Percentiles rank a stretch among this genome's conserved stretches.
Evolutionary conservation across 1,284 basidiomycete species (phyloP).

Genomic region (Cryptococcus sp.): DNA sequence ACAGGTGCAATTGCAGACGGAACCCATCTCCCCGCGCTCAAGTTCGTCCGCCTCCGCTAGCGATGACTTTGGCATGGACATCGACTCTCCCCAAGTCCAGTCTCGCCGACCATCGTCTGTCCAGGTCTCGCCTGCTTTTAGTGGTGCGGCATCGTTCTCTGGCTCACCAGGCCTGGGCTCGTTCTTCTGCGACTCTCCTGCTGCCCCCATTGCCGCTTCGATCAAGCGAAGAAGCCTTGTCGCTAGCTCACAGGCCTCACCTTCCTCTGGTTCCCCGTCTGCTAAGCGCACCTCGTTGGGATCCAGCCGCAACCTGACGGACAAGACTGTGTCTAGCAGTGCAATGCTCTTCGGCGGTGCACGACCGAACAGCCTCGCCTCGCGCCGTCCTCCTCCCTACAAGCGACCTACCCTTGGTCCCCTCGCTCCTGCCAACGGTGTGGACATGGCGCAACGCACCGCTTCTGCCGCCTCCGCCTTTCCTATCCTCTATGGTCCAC

Average conservation of each 20-base stretch:
- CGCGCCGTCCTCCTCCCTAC: slow-evolving; percentile 27
- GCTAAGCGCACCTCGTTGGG: slow-evolving; percentile 42
- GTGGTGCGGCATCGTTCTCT: slow-evolving; percentile 23
- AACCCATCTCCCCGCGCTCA: slow-evolving; percentile 21
- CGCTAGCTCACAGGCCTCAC: slow-evolving; percentile 44
- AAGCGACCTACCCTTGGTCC: slow-evolving; percentile 37
- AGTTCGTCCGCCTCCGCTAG: slow-evolving; percentile 10
- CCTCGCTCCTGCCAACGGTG: slow-evolving; percentile 17
- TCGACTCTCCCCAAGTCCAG: slow-evolving; percentile 39
- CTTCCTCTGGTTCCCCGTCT: slow-evolving; percentile 47
- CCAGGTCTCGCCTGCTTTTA: slow-evolving; percentile 24
- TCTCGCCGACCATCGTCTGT: slow-evolving; percentile 23
- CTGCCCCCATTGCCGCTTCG: slow-evolving; percentile 25
- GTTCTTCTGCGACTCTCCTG: slow-evolving; percentile 50
- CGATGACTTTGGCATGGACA: slow-evolving; percentile 38
- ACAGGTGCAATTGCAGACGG: slow-evolving; percentile 19
- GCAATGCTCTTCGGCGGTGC: slow-evolving; percentile 38
- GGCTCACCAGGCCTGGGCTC: slow-evolving; percentile 47
- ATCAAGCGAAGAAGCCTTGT: slow-evolving; percentile 38
- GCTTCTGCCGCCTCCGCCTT: slow-evolving; percentile 43
- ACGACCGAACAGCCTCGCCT: slow-evolving; percentile 26
- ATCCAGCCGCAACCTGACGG: slow-evolving; percentile 21
- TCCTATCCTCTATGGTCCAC: slow-evolving; percentile 41
- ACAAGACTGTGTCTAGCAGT: slow-evolving; percentile 40
- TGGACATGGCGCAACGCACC: slow-evolving; percentile 17